These are phyloP conservation scores for Emmonsiellopsis sp. DNA, from an alignment of 2,329 filamentous ascomycete species.

Conservation along the genomic window DNA sequence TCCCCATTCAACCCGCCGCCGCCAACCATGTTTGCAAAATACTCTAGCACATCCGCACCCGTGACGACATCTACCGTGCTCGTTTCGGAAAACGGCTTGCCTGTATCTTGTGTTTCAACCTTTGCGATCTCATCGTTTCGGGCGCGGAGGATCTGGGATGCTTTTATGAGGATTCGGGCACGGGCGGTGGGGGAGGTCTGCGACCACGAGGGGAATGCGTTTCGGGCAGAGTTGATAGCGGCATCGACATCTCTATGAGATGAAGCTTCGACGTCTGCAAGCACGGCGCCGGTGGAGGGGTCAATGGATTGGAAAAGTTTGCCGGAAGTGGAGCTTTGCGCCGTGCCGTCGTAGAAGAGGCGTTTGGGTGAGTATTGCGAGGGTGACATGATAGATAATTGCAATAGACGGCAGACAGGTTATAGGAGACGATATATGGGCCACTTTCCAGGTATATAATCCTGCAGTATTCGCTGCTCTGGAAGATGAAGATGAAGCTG, in stretches of 20 bases:
- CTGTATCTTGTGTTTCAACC: slow-evolving; percentile 75
- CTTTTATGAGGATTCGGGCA: slow-evolving; percentile 67
- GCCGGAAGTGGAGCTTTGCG: slow-evolving; percentile 51
- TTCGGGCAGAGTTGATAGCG: slow-evolving; percentile 60
- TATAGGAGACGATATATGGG: not conserved
- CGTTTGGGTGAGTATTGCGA: slow-evolving; percentile 45
- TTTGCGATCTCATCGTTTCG: slow-evolving; percentile 72
- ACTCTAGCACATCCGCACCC: slow-evolving; percentile 77
- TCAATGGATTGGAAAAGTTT: slow-evolving; percentile 64
- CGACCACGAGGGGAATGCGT: slow-evolving; percentile 69
- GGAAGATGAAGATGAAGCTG: not conserved
- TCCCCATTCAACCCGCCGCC: slow-evolving; percentile 73
- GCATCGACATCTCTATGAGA: slow-evolving; percentile 59
- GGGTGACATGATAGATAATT: slow-evolving; percentile 18
- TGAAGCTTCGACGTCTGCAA: slow-evolving; percentile 65
- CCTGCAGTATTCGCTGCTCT: not conserved
- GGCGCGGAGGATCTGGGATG: slow-evolving; percentile 62
- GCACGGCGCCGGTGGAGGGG: slow-evolving; percentile 59
- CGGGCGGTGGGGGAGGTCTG: slow-evolving; percentile 64
- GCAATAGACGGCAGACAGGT: not conserved
- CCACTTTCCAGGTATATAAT: not conserved
- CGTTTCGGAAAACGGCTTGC: slow-evolving; percentile 78
- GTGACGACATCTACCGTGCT: slow-evolving; percentile 74
- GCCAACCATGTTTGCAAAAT: slow-evolving; percentile 71
- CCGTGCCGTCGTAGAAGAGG: slow-evolving; percentile 67